A percentile compares a stretch with the other conserved stretches of the same genome.
Conservation (phyloP, 2,329 filamentous ascomycete species). For the Hymenoscyphus scutula region DNA sequence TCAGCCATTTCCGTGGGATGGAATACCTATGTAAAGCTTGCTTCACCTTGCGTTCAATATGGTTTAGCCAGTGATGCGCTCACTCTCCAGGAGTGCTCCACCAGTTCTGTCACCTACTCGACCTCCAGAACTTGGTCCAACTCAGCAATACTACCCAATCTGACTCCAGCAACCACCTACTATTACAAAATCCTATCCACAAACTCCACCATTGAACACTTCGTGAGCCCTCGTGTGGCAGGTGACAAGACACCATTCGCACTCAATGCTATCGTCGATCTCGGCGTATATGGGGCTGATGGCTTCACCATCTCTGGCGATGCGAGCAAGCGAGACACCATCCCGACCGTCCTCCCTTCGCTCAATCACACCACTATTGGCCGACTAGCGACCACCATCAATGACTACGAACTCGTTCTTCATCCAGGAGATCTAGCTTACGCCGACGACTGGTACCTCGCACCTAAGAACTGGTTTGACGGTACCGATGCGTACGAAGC, state of each 20-base stretch:
- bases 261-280: constrained; percentile 51
- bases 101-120: constrained; percentile 47
- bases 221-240: constrained; percentile 51
- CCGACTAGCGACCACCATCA: constrained; percentile 48
- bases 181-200: constrained; percentile 58
- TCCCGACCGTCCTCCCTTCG: constrained; percentile 48
- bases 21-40: constrained; percentile 1
- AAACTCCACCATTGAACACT: constrained; percentile 50
- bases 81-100: constrained; percentile 31
- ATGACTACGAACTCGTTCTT: constrained; percentile 55
- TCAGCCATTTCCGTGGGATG: background rate
- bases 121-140: constrained; percentile 55
- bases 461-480: constrained; percentile 34
- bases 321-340: constrained; percentile 46
- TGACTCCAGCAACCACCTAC: constrained; percentile 54
- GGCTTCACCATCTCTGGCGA: constrained; percentile 41
- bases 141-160: constrained; percentile 44
- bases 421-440: constrained; percentile 54
- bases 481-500: constrained; percentile 53
- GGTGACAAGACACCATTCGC: constrained; percentile 55
- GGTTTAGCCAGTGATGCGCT: background rate
- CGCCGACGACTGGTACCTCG: constrained; percentile 43
- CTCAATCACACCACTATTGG: constrained; percentile 59
- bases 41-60: background rate
- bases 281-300: constrained; percentile 53